Percentiles rank a stretch among this genome's conserved stretches.
Evolutionary conservation across 345 rosid genomes (phyloP).

Genomic region (Salix purpurea): DNA sequence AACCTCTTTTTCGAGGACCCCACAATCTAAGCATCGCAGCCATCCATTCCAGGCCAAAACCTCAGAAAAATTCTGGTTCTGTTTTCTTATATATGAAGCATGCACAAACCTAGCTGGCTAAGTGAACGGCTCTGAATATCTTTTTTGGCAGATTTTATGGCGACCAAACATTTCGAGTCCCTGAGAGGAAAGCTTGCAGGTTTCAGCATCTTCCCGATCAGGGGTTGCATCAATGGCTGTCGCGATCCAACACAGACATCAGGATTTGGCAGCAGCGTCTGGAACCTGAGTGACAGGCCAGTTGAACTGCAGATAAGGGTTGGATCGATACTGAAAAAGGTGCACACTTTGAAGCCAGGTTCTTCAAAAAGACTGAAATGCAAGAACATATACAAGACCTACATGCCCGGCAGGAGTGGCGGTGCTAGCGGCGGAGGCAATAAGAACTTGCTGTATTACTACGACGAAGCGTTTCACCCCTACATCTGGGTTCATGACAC

Average conservation of each 20-base stretch:
- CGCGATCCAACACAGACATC: conserved; percentile 51
- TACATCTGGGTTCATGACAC: conserved; percentile 81
- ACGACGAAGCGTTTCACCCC: conserved; percentile 72
- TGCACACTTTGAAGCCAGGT: conserved; percentile 78
- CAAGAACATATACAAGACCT: conserved; percentile 70
- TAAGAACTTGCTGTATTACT: conserved; percentile 62
- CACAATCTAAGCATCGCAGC: conserved; percentile 16
- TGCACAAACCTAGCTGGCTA: background rate
- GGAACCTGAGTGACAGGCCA: conserved; percentile 69
- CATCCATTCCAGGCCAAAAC: conserved; percentile 12
- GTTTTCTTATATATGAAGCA: background rate
- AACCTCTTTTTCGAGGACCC: background rate
- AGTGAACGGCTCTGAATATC: background rate
- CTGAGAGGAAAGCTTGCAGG: conserved; percentile 36
- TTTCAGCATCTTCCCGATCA: conserved; percentile 35
- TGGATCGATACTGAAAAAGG: conserved; percentile 74
- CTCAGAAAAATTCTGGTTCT: background rate
- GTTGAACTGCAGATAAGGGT: conserved; percentile 76
- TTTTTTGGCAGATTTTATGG: conserved; percentile 29
- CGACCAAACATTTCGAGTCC: conserved; percentile 36
- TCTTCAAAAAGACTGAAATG: conserved; percentile 65
- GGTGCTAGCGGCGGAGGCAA: conserved; percentile 28
- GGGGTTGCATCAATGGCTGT: conserved; percentile 74
- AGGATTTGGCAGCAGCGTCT: conserved; percentile 58
- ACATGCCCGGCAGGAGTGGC: conserved; percentile 43